Conservation (phyloP, 352 stramenopile species). For the Aphanomyces invadans region DNA sequence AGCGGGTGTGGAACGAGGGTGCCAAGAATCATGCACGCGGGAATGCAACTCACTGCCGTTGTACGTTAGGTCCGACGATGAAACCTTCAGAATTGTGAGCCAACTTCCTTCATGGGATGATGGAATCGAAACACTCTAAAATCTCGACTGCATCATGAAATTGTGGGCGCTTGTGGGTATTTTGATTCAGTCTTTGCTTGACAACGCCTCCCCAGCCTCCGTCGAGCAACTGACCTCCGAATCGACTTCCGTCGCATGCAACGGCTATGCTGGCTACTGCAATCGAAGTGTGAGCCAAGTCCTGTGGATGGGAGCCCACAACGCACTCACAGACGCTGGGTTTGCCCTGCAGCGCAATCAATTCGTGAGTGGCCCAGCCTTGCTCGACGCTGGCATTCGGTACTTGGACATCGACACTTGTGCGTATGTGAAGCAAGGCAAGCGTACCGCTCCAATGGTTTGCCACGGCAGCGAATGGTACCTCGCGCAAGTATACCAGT, state of each 20-base stretch:
- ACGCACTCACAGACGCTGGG: neutral
- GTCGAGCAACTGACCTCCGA: too few relatives aligned
- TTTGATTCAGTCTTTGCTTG: too few relatives aligned
- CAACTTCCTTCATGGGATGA: too few relatives aligned
- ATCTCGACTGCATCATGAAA: too few relatives aligned
- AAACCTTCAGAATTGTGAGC: neutral
- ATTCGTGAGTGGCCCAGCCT: neutral
- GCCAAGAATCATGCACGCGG: neutral
- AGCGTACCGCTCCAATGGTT: neutral
- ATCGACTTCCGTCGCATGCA: neutral
- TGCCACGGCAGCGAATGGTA: neutral
- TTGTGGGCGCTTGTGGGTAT: too few relatives aligned
- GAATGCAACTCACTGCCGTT: neutral
- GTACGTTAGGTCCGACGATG: neutral
- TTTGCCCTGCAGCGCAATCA: neutral
- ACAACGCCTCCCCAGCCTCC: too few relatives aligned
- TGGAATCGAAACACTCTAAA: too few relatives aligned
- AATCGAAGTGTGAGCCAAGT: neutral
- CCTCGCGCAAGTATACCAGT: neutral
- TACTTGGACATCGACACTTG: constrained; percentile 6
- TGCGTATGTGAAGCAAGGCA: neutral
- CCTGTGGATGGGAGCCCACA: constrained; percentile 4
- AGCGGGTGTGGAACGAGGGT: too few relatives aligned
- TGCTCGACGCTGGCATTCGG: constrained; percentile 1
- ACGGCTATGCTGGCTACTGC: constrained; percentile 8